phyloP scores from a whole-genome alignment of 805 yeast genomes.

The Yarrowia sp. region DNA sequence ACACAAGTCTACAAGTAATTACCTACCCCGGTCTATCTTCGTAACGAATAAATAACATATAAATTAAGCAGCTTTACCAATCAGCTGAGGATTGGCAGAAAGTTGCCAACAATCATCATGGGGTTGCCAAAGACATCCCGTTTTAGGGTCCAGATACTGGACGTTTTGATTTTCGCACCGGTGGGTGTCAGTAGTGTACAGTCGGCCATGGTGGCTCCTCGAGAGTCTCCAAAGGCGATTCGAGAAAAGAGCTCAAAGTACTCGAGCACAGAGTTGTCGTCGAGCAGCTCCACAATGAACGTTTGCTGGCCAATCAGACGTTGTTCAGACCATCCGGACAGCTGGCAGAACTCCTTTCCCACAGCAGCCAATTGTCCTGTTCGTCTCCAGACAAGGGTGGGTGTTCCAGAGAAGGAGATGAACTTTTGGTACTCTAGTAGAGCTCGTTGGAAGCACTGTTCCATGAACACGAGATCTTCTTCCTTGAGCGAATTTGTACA shows the following conservation, averaged over 20 bases:
- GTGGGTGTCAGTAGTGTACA: slow-evolving; percentile 69
- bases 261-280: slow-evolving; percentile 83
- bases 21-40: background rate
- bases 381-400: slow-evolving; percentile 93
- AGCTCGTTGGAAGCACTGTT: slow-evolving; percentile 93
- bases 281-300: slow-evolving; percentile 71
- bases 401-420: slow-evolving; percentile 86
- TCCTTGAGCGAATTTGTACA: slow-evolving; percentile 87
- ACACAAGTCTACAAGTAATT: too few relatives aligned
- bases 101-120: slow-evolving; percentile 94
- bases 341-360: slow-evolving; percentile 88
- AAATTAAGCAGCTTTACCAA: background rate
- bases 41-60: slow-evolving; percentile 17
- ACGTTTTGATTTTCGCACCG: slow-evolving; percentile 63
- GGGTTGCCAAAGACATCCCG: slow-evolving; percentile 97
- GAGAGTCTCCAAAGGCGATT: slow-evolving; percentile 88
- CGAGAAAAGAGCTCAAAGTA: slow-evolving; percentile 85
- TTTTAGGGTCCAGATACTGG: slow-evolving; percentile 90
- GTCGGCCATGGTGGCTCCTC: slow-evolving; percentile 86
- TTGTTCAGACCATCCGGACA: slow-evolving; percentile 88
- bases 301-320: slow-evolving; percentile 57
- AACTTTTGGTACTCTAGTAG: slow-evolving; percentile 86
- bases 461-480: slow-evolving; percentile 92
- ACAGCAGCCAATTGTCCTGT: slow-evolving; percentile 95
- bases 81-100: slow-evolving; percentile 67